These are phyloP conservation scores for Nephelium lappaceum DNA, from an alignment of 345 rosid species.

Conservation along the genomic window DNA sequence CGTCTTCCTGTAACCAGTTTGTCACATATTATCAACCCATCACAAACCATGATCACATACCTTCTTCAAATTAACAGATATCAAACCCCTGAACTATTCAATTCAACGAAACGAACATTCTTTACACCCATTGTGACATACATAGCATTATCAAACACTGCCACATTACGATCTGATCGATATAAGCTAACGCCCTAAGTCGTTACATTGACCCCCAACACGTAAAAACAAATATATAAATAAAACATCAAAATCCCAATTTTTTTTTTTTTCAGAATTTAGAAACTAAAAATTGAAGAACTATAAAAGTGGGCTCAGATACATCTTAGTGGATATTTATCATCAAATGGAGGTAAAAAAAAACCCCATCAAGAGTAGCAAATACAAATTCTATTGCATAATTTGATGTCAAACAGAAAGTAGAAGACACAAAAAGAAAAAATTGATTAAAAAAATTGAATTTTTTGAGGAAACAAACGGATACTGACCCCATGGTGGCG, in stretches of 20 bases:
- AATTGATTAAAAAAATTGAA: too few species aligned
- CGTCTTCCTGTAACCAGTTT: slow-evolving; percentile 40
- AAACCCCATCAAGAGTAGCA: slow-evolving; percentile 21
- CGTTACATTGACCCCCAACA: background rate
- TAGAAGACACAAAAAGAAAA: background rate
- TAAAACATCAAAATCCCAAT: background rate
- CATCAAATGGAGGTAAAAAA: background rate
- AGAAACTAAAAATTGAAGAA: background rate
- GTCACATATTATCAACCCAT: background rate
- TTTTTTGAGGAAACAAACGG: background rate
- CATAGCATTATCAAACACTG: background rate
- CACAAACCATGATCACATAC: background rate
- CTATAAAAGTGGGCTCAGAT: background rate
- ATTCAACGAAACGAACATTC: background rate
- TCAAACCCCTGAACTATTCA: background rate
- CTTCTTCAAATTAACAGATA: background rate
- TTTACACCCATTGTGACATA: background rate
- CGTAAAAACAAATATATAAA: too few species aligned
- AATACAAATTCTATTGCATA: slow-evolving; percentile 6
- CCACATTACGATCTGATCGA: background rate
- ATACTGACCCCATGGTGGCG: slow-evolving; percentile 23
- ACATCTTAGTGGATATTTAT: slow-evolving; percentile 8
- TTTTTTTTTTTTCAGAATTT: background rate
- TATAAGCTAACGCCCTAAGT: background rate
- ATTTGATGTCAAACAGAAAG: background rate